Evolutionary conservation across 768 basidiomycete species (phyloP).

Genomic region (Rhodotorula paludigena): DNA sequence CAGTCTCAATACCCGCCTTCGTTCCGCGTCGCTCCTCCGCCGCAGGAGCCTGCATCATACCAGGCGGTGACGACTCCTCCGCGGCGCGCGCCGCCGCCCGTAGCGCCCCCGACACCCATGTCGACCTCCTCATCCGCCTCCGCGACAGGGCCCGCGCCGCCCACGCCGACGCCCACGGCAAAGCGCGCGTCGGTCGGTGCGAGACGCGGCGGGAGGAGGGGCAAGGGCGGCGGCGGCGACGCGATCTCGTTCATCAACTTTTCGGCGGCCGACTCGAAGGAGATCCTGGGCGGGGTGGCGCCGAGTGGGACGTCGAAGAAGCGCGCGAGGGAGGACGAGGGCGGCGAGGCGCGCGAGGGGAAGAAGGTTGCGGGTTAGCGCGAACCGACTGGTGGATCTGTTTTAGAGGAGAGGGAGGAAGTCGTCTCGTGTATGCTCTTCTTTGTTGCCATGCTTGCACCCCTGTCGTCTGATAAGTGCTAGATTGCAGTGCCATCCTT

Average conservation of each 20-base stretch:
- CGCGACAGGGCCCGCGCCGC: too few relatives aligned
- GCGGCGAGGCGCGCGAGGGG: background rate
- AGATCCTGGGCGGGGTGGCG: slow-evolving; percentile 23
- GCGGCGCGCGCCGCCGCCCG: too few relatives aligned
- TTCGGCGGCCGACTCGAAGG: slow-evolving; percentile 13
- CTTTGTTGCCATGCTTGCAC: too few relatives aligned
- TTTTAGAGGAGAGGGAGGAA: slow-evolving; percentile 2
- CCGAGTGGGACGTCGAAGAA: slow-evolving; percentile 32
- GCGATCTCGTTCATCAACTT: slow-evolving; percentile 34
- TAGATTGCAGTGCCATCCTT: too few relatives aligned
- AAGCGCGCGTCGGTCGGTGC: background rate
- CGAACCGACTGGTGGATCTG: too few relatives aligned
- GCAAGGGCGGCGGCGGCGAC: background rate
- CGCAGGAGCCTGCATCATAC: too few relatives aligned
- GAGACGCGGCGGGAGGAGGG: background rate
- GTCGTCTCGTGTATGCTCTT: too few relatives aligned
- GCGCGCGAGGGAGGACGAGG: background rate
- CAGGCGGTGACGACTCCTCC: too few relatives aligned
- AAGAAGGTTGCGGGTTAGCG: slow-evolving; percentile 1
- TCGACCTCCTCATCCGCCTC: too few relatives aligned
- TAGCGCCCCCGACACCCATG: too few relatives aligned
- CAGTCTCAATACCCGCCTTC: background rate
- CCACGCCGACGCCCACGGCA: background rate
- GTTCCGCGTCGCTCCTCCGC: background rate
- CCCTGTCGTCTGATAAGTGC: too few relatives aligned